Conservation (phyloP, 345 rosid species). For the Pugionium dolabratum region DNA sequence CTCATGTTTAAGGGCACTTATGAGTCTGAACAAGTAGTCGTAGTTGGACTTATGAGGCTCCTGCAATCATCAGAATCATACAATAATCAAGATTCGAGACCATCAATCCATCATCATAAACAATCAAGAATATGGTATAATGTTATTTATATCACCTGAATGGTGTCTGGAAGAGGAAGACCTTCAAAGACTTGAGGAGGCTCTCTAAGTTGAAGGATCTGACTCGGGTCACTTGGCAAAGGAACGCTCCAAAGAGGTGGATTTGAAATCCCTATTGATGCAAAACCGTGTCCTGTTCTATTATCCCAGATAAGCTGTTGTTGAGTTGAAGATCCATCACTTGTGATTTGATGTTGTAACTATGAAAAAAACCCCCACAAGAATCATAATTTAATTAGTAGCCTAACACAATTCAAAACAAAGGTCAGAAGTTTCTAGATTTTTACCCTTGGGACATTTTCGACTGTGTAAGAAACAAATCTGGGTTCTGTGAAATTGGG, state of each 20-base stretch:
- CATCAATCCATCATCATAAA: background rate
- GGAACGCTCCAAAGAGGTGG: conserved; percentile 42
- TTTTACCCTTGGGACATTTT: conserved; percentile 42
- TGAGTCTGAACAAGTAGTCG: conserved; percentile 42
- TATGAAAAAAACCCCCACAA: conserved; percentile 22
- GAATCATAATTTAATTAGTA: background rate
- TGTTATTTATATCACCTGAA: conserved; percentile 33
- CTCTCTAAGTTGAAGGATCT: conserved; percentile 35
- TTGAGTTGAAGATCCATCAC: conserved; percentile 29
- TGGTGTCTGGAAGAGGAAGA: conserved; percentile 39
- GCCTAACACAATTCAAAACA: background rate
- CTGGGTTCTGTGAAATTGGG: conserved; percentile 42
- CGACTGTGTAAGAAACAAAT: conserved; percentile 45
- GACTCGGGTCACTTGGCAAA: conserved; percentile 37
- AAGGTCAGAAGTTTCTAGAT: background rate
- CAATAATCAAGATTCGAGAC: background rate
- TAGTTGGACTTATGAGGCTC: conserved; percentile 47
- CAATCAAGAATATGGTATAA: background rate
- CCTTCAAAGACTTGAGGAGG: conserved; percentile 42
- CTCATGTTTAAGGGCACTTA: conserved; percentile 41
- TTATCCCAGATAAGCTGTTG: conserved; percentile 27
- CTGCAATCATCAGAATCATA: conserved; percentile 32
- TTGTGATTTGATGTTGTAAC: conserved; percentile 30
- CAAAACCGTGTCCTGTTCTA: conserved; percentile 28
- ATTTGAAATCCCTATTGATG: conserved; percentile 37